phyloP scores from a whole-genome alignment of 1,139 yeast species.

The Nakaseomyces nivariensis region DNA sequence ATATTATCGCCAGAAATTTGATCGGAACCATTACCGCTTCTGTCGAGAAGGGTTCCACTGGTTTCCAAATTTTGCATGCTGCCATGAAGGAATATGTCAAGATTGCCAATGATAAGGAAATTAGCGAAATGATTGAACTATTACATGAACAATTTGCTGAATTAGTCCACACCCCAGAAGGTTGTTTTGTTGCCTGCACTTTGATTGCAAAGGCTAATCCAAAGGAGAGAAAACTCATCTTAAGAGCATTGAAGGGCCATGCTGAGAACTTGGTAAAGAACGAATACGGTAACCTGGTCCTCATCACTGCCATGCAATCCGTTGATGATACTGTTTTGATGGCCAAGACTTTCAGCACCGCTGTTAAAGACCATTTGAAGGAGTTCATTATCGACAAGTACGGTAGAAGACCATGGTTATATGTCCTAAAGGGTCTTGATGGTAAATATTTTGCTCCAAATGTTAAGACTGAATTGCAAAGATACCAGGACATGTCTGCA shows the following conservation, averaged over 20 bases:
- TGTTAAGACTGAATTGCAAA: slow-evolving; percentile 48
- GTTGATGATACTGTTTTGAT: slow-evolving; percentile 90
- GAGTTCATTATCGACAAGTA: slow-evolving; percentile 60
- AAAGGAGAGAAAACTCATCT: slow-evolving; percentile 77
- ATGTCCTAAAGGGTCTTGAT: slow-evolving; percentile 67
- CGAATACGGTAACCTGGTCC: slow-evolving; percentile 77
- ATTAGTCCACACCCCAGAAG: slow-evolving; percentile 90
- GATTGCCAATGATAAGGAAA: slow-evolving; percentile 56
- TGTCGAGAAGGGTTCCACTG: slow-evolving; percentile 91
- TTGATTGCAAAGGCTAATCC: slow-evolving; percentile 79
- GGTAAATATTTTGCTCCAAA: slow-evolving; percentile 75
- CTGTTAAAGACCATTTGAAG: slow-evolving; percentile 47
- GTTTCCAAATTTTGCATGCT: slow-evolving; percentile 92
- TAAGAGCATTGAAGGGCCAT: slow-evolving; percentile 66
- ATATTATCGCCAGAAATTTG: slow-evolving; percentile 64
- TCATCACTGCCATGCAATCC: slow-evolving; percentile 69
- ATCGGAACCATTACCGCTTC: slow-evolving; percentile 80
- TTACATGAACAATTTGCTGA: slow-evolving; percentile 87
- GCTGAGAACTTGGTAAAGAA: slow-evolving; percentile 65
- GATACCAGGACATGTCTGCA: slow-evolving; percentile 55
- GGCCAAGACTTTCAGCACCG: slow-evolving; percentile 58
- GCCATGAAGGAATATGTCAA: slow-evolving; percentile 85
- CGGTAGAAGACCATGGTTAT: slow-evolving; percentile 83
- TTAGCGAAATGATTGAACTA: slow-evolving; percentile 73
- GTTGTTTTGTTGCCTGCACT: slow-evolving; percentile 79